These are phyloP conservation scores for Lichtheimia hyalospora DNA, from an alignment of 371 early-diverging fungal species.

Conservation along the genomic window DNA sequence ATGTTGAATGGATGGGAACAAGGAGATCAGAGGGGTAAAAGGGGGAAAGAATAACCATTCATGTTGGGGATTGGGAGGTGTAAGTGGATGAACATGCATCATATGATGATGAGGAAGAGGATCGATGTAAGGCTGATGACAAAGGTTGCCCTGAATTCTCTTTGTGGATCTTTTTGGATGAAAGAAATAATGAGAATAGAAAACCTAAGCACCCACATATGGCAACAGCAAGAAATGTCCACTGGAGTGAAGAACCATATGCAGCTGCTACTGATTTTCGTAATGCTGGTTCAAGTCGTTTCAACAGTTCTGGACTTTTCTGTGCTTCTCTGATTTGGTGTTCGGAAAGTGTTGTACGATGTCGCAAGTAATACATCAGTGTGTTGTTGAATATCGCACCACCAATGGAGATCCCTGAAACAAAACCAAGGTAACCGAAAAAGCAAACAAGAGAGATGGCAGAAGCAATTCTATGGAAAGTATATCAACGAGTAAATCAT, in stretches of 20 bases:
- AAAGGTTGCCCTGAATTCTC: background rate
- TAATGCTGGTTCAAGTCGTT: conserved; percentile 2
- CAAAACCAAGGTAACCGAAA: conserved; percentile 66
- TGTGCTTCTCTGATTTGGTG: conserved; percentile 5
- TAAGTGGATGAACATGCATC: too few species aligned
- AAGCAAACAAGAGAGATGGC: conserved; percentile 55
- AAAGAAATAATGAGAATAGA: background rate
- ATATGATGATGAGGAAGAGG: too few species aligned
- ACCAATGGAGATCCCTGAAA: conserved; percentile 63
- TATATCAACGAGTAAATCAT: too few species aligned
- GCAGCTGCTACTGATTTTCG: background rate
- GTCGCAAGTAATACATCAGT: conserved; percentile 16
- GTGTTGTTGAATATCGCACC: conserved; percentile 55
- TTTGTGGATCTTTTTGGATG: background rate
- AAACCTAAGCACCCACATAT: conserved; percentile 1
- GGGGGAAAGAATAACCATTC: too few species aligned
- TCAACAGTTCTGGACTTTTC: conserved; percentile 1
- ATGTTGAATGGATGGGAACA: too few species aligned
- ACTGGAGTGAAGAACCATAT: conserved; percentile 1
- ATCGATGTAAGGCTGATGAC: too few species aligned
- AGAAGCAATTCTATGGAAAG: conserved; percentile 35
- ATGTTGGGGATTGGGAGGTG: too few species aligned
- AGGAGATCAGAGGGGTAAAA: too few species aligned
- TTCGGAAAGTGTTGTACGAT: background rate
- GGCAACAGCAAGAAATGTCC: conserved; percentile 5